phyloP scores from a whole-genome alignment of 2,329 filamentous ascomycete genomes.

The Pseudomassariella vexata region DNA sequence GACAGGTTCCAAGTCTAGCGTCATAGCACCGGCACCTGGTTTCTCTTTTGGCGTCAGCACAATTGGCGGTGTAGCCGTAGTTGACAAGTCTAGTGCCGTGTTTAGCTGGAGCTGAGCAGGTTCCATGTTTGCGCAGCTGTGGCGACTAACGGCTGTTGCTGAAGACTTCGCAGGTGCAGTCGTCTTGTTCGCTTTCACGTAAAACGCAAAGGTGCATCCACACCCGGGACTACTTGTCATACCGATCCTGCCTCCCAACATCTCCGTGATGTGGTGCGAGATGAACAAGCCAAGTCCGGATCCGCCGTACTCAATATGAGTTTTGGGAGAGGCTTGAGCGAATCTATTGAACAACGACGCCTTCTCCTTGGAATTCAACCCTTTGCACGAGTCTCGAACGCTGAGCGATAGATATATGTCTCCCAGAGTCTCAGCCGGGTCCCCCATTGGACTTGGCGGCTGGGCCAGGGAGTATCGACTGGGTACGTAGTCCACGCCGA shows the following conservation, averaged over 20 bases:
- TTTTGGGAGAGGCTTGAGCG: conserved; percentile 69
- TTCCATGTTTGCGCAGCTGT: background rate
- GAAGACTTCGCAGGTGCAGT: too few species aligned
- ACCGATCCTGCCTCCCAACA: conserved; percentile 76
- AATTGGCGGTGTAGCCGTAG: conserved; percentile 4
- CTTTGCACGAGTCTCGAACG: conserved; percentile 72
- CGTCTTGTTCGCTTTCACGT: conserved; percentile 48
- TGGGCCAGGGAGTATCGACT: conserved; percentile 36
- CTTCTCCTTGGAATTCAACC: conserved; percentile 65
- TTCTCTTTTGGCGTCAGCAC: conserved; percentile 2
- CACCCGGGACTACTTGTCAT: conserved; percentile 62
- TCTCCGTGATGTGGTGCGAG: conserved; percentile 69
- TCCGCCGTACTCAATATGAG: conserved; percentile 74
- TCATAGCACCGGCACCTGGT: background rate
- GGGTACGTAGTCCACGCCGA: conserved; percentile 57
- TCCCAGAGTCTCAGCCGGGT: background rate
- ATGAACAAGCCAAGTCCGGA: conserved; percentile 77
- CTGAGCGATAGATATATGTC: conserved; percentile 62
- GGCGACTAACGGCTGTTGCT: too few species aligned
- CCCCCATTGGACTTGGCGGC: conserved; percentile 6
- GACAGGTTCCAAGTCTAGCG: conserved; percentile 6
- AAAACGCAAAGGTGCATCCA: conserved; percentile 74
- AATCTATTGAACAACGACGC: conserved; percentile 73
- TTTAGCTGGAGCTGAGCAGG: conserved; percentile 6
- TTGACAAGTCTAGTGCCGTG: conserved; percentile 6